Conservation (phyloP, 805 yeast species). For the Nakazawaea peltata region DNA sequence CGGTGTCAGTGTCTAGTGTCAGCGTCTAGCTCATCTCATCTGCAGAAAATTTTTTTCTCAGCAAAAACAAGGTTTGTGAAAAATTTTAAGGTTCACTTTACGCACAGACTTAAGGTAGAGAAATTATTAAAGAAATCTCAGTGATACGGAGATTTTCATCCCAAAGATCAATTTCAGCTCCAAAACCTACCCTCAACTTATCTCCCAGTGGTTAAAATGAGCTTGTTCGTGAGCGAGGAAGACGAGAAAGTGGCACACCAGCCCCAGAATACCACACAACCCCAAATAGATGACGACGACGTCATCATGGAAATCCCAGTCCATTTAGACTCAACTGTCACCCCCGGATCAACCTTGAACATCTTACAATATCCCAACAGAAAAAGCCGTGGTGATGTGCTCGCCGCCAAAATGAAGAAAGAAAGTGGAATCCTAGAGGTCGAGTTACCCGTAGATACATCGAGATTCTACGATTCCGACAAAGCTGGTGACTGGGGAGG, state of each 20-base stretch:
- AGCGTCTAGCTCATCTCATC: too few relatives aligned
- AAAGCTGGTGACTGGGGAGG: conserved; percentile 61
- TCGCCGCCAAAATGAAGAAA: conserved; percentile 49
- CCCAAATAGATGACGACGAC: conserved; percentile 45
- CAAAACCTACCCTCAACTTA: too few relatives aligned
- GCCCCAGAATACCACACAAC: background rate
- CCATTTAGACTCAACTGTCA: conserved; percentile 23
- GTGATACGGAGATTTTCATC: too few relatives aligned
- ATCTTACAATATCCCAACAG: conserved; percentile 60
- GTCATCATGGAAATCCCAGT: conserved; percentile 56
- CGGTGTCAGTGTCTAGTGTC: too few relatives aligned
- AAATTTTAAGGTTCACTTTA: too few relatives aligned
- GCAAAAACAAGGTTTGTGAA: too few relatives aligned
- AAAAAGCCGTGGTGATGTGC: conserved; percentile 29
- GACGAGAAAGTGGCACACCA: conserved; percentile 22
- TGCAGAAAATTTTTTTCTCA: too few relatives aligned
- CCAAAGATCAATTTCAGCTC: too few relatives aligned
- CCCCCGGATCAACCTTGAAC: conserved; percentile 26
- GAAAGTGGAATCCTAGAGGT: conserved; percentile 61
- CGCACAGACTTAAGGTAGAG: too few relatives aligned
- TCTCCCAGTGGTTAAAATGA: too few relatives aligned
- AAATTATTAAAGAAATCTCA: too few relatives aligned
- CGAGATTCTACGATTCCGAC: conserved; percentile 55
- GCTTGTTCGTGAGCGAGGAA: conserved; percentile 27
- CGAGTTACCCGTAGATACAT: conserved; percentile 66